Conservation (phyloP, 768 basidiomycete species). For the Mycena polygramma region DNA sequence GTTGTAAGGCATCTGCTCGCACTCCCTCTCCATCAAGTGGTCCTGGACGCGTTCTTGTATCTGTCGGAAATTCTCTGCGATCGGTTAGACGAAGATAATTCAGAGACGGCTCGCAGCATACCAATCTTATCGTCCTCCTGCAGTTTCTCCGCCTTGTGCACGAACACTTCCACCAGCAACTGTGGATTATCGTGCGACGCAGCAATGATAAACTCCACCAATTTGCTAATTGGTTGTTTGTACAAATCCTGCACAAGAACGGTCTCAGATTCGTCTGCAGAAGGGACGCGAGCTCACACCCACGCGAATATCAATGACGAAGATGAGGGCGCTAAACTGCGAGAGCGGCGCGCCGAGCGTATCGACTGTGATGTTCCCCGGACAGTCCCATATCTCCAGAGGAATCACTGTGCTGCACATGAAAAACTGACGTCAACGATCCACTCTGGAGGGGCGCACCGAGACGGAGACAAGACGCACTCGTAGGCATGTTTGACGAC, state of each 20-base stretch:
- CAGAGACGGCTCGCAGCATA: conserved; percentile 48
- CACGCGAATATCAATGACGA: conserved; percentile 96
- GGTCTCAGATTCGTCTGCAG: conserved; percentile 18
- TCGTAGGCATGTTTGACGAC: conserved; percentile 82
- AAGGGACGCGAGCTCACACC: conserved; percentile 42
- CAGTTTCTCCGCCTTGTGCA: conserved; percentile 94
- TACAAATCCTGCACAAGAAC: conserved; percentile 74
- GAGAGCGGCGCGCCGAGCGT: conserved; percentile 82
- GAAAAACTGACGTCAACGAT: conserved; percentile 28
- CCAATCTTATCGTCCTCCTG: conserved; percentile 93
- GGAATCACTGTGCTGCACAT: conserved; percentile 85
- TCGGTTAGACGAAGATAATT: conserved; percentile 10
- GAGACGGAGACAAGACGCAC: conserved; percentile 61
- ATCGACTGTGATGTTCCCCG: conserved; percentile 85
- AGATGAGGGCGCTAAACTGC: conserved; percentile 88
- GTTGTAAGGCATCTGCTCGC: conserved; percentile 83
- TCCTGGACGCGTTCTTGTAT: conserved; percentile 91
- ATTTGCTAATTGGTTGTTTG: conserved; percentile 84
- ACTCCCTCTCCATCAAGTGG: conserved; percentile 84
- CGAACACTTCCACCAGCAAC: conserved; percentile 90
- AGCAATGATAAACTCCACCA: conserved; percentile 85
- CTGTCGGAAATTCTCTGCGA: conserved; percentile 85
- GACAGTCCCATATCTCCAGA: conserved; percentile 96
- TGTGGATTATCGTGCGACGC: conserved; percentile 82
- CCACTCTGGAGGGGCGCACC: conserved; percentile 17